Evolutionary conservation across 495 filamentous ascomycete species (phyloP).

Genomic region (Stereocaulon alpinum): DNA sequence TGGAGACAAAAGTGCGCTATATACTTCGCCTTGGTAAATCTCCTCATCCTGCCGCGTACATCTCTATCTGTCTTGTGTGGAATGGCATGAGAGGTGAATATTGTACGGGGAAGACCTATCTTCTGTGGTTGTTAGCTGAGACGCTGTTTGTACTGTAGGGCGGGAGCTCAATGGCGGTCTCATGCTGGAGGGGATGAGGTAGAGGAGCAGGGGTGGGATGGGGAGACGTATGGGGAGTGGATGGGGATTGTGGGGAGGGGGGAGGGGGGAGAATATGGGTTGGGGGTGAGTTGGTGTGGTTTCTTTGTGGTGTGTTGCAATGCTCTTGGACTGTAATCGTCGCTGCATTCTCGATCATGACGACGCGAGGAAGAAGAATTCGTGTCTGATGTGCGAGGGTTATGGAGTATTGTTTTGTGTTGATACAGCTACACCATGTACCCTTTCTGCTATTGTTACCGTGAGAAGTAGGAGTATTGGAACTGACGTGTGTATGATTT

Average conservation of each 20-base stretch:
- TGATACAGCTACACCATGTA: too few species aligned
- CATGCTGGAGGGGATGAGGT: slow-evolving; percentile 24
- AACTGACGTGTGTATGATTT: too few species aligned
- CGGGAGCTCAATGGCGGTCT: slow-evolving; percentile 33
- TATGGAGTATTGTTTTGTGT: too few species aligned
- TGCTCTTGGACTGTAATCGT: too few species aligned
- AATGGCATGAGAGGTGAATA: background rate
- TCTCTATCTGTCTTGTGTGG: too few species aligned
- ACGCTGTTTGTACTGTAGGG: slow-evolving; percentile 24
- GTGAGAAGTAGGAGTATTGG: background rate
- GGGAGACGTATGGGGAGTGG: slow-evolving; percentile 30
- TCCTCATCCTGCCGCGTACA: background rate
- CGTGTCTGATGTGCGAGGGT: too few species aligned
- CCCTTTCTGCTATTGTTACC: too few species aligned
- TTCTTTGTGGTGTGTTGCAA: background rate
- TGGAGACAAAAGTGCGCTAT: slow-evolving; percentile 30
- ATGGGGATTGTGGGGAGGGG: slow-evolving; percentile 16
- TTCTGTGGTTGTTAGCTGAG: background rate
- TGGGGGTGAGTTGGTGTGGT: slow-evolving; percentile 2
- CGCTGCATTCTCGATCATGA: too few species aligned
- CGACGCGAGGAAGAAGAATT: too few species aligned
- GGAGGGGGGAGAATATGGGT: slow-evolving; percentile 13
- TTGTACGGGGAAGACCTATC: too few species aligned
- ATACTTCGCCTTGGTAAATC: slow-evolving; percentile 30
- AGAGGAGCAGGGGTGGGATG: slow-evolving; percentile 29